Base-by-base conservation (phyloP, 2,329 filamentous ascomycete species). In the Penicillium psychrosexuale region DNA sequence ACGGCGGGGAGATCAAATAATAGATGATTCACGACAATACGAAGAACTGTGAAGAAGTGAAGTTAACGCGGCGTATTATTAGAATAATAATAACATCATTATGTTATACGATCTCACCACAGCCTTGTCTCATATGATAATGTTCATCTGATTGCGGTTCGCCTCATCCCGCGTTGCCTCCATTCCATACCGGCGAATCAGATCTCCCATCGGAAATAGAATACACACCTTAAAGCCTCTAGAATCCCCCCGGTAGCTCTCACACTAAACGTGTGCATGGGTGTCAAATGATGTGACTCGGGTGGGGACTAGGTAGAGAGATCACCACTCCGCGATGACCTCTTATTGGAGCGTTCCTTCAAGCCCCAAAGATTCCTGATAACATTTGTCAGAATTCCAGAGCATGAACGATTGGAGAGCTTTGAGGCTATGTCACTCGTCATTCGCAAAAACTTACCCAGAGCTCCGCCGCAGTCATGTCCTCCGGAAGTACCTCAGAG, bases 401-500 rank as follows among this genome's bases (percentile, higher is more conserved):
- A 37, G 45, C 19, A 59, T 51, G 36, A 33, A 51, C 38, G 12
- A 53, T 39, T 40, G 58, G 39, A 46, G 36, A 28, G 9, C 19
- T 33, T 28, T 8, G 9, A 17, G 27, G 27, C 47, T 40, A 40
- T 40, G 36, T 42, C 47, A 24, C 17, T 47, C n/a, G n/a, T 48
- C 34, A 27, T 27, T 42, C 17, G 33, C 22, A 30, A 38, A 38
- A 45, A 52, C 57, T 61, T 54, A 77, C 83, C 77, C 80, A 81
- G 36, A 84, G 61, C 61, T 82, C 79, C 49, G 73, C 75, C 57
- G 67, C 73, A 22, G 63, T 73, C 69, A 79, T 77, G 40, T 71
- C 72, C 53, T 81, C 79, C 31, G 76, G 71, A 59, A 84, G 55
- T 30, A 72, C 64, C 42, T 79, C 80, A 55, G 75, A 74, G 59